Conservation (phyloP, 768 basidiomycete genomes). For the Lactifluus echinatus region DNA sequence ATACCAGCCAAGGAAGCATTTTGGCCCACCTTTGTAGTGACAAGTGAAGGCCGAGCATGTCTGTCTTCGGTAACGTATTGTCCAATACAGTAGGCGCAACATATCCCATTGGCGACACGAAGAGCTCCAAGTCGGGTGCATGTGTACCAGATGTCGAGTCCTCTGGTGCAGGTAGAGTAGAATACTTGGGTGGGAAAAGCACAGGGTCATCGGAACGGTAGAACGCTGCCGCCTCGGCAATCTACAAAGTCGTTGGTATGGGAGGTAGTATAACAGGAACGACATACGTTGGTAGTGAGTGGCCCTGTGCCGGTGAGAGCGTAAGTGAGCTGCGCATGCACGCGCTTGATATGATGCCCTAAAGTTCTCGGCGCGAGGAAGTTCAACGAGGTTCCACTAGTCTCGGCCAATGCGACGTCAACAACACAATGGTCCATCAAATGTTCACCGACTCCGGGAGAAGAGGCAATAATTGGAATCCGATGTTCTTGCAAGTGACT, state of each 20-base stretch:
- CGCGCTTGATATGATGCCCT: constrained; percentile 1
- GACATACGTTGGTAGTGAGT: constrained; percentile 44
- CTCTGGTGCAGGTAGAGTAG: constrained; percentile 9
- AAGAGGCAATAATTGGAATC: constrained; percentile 51
- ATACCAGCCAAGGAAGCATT: background rate
- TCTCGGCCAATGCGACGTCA: constrained; percentile 45
- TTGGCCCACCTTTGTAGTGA: constrained; percentile 27
- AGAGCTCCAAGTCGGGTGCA: constrained; percentile 32
- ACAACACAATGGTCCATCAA: constrained; percentile 62
- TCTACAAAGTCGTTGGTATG: constrained; percentile 20
- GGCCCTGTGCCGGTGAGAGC: constrained; percentile 38
- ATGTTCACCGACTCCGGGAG: constrained; percentile 67
- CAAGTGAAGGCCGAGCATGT: constrained; percentile 24
- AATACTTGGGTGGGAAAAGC: constrained; percentile 32
- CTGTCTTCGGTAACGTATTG: constrained; percentile 9
- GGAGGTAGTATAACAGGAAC: background rate
- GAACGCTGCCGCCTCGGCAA: constrained; percentile 45
- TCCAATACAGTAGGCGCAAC: constrained; percentile 15
- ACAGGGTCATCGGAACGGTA: constrained; percentile 39
- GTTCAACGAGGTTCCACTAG: constrained; percentile 34
- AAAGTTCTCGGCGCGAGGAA: constrained; percentile 26
- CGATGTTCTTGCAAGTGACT: constrained; percentile 41
- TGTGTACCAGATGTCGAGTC: constrained; percentile 28
- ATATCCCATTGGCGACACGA: constrained; percentile 25
- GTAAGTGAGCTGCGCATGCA: constrained; percentile 34